Conservation (phyloP, 371 early-diverging fungal genomes). For the Caulochytrium protostelioides region DNA sequence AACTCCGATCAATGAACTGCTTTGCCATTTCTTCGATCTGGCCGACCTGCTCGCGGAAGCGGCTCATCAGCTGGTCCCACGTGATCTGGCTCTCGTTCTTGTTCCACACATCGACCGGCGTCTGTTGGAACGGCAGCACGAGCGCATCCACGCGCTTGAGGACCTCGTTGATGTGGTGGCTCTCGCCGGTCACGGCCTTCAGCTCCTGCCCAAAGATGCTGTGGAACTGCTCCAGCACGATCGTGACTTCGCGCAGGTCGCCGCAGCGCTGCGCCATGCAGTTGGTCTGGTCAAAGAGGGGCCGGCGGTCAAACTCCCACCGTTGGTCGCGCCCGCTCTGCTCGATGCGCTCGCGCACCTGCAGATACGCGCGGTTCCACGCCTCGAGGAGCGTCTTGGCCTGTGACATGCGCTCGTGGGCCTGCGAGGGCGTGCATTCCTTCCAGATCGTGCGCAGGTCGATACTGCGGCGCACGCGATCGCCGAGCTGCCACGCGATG, state of each 20-base stretch:
- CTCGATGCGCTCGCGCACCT: slow-evolving; percentile 34
- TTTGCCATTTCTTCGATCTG: slow-evolving; percentile 42
- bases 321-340: slow-evolving; percentile 35
- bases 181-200: slow-evolving; percentile 38
- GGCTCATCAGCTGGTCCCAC: slow-evolving; percentile 29
- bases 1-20: slow-evolving; percentile 36
- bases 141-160: slow-evolving; percentile 33
- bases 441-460: slow-evolving; percentile 23
- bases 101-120: slow-evolving; percentile 28
- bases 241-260: slow-evolving; percentile 27
- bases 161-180: slow-evolving; percentile 35
- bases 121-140: slow-evolving; percentile 27
- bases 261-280: slow-evolving; percentile 32
- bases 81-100: slow-evolving; percentile 22
- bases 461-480: slow-evolving; percentile 26
- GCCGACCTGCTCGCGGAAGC: slow-evolving; percentile 35
- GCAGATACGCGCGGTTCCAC: slow-evolving; percentile 31
- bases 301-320: slow-evolving; percentile 38
- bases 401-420: slow-evolving; percentile 25
- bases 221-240: slow-evolving; percentile 38
- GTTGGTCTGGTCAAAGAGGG: slow-evolving; percentile 35
- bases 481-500: slow-evolving; percentile 33
- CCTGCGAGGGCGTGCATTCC: slow-evolving; percentile 17
- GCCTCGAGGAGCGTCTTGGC: slow-evolving; percentile 24
- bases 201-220: slow-evolving; percentile 35